phyloP scores from a whole-genome alignment of 73 alveolate genomes.

The Stentor roeselii region DNA sequence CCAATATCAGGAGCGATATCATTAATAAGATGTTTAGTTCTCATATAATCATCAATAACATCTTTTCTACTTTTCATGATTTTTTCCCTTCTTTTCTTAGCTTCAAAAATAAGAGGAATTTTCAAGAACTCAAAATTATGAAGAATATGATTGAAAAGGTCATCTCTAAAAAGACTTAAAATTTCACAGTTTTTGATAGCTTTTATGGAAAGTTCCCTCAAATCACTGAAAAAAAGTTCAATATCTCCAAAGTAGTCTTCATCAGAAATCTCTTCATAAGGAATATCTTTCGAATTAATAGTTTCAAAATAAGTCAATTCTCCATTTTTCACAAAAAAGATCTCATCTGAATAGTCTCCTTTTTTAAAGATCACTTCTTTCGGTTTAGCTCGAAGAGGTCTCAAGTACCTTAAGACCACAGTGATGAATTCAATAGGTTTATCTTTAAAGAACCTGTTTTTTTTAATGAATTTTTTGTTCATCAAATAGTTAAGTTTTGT shows the following conservation, averaged over 20 bases:
- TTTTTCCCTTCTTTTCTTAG: background rate
- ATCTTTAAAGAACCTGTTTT: constrained; percentile 43
- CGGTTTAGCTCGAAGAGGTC: constrained; percentile 50
- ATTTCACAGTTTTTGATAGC: constrained; percentile 19
- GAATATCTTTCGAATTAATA: constrained; percentile 30
- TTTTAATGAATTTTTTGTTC: constrained; percentile 45
- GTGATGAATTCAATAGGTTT: constrained; percentile 61
- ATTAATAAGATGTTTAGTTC: background rate
- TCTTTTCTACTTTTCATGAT: background rate
- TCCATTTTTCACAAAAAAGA: constrained; percentile 64
- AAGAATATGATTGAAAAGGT: background rate
- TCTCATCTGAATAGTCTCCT: constrained; percentile 62
- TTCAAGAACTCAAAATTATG: background rate
- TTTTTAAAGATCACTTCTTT: constrained; percentile 54
- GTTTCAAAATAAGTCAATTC: constrained; percentile 17
- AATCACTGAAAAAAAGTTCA: constrained; percentile 37
- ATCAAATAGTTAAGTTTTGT: constrained; percentile 46
- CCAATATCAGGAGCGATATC: background rate
- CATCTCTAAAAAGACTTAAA: background rate
- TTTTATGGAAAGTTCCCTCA: background rate
- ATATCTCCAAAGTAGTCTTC: constrained; percentile 73
- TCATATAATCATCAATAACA: background rate
- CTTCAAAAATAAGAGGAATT: background rate
- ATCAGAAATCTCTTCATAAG: constrained; percentile 40
- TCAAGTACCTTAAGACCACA: constrained; percentile 63